phyloP scores from a whole-genome alignment of 495 filamentous ascomycete genomes.

The Extremus antarcticus region DNA sequence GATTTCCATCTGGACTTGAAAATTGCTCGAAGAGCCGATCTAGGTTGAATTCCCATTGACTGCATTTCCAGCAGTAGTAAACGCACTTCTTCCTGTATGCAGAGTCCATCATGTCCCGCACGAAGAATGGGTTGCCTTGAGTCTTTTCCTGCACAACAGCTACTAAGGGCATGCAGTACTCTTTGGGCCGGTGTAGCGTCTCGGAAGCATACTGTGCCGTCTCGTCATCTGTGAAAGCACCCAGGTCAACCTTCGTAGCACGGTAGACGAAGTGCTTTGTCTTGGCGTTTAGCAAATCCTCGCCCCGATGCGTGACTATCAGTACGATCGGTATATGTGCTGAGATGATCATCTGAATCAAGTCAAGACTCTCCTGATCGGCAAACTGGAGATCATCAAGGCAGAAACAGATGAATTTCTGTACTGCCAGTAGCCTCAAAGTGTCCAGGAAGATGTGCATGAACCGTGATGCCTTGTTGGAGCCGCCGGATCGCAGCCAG shows the following conservation, averaged over 20 bases:
- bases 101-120: constrained; percentile 80
- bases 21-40: constrained; percentile 76
- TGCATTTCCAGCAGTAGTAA: constrained; percentile 69
- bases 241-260: constrained; percentile 51
- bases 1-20: constrained; percentile 60
- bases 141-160: constrained; percentile 74
- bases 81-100: constrained; percentile 77
- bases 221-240: constrained; percentile 60
- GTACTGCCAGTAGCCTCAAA: constrained; percentile 62
- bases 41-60: constrained; percentile 71
- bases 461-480: constrained; percentile 64
- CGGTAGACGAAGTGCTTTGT: constrained; percentile 19
- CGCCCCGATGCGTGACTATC: constrained; percentile 54
- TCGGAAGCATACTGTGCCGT: constrained; percentile 65
- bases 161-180: constrained; percentile 52
- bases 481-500: constrained; percentile 56
- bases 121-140: constrained; percentile 74
- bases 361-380: constrained; percentile 71
- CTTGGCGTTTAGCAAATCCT: constrained; percentile 30
- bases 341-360: constrained; percentile 62
- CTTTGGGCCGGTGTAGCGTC: constrained; percentile 52
- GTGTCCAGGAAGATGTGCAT: constrained; percentile 78
- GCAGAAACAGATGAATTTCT: constrained; percentile 72
- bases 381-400: constrained; percentile 81
- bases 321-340: constrained; percentile 67